A percentile compares a stretch with the other conserved stretches of the same genome.
Evolutionary conservation across 495 filamentous ascomycete species (phyloP).

Genomic region (Jackrogersella multiformis): DNA sequence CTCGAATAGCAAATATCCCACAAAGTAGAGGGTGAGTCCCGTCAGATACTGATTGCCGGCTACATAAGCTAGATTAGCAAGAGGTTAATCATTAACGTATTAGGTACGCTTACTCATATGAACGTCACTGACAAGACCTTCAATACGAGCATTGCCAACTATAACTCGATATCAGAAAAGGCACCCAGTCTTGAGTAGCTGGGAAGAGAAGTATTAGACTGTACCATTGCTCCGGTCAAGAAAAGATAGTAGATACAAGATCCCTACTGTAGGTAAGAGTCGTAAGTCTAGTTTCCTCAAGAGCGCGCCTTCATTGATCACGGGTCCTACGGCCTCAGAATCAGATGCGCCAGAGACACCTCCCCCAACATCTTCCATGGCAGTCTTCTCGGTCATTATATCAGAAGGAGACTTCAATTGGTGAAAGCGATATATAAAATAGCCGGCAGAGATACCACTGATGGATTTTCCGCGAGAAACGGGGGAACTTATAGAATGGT

Average conservation of each 20-base stretch:
- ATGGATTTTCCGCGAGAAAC: no score
- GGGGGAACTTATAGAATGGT: neutral
- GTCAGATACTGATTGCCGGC: slow-evolving; percentile 76
- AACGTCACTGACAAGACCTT: slow-evolving; percentile 71
- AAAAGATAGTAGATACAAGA: slow-evolving; percentile 78
- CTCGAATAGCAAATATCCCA: slow-evolving; percentile 78
- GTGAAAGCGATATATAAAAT: neutral
- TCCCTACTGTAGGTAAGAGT: slow-evolving; percentile 71
- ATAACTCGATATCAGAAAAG: slow-evolving; percentile 8
- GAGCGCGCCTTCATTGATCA: slow-evolving; percentile 68
- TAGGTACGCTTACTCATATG: slow-evolving; percentile 61
- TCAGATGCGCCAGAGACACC: slow-evolving; percentile 36
- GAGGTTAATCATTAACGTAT: neutral
- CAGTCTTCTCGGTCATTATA: slow-evolving; percentile 29
- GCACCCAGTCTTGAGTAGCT: neutral
- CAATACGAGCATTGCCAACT: slow-evolving; percentile 62
- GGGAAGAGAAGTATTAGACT: neutral
- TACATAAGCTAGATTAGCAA: slow-evolving; percentile 17
- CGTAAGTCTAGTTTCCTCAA: slow-evolving; percentile 72
- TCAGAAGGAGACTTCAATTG: neutral
- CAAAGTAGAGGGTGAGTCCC: slow-evolving; percentile 76
- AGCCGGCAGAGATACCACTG: no score
- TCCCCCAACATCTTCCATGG: slow-evolving; percentile 7
- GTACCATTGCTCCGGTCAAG: slow-evolving; percentile 78
- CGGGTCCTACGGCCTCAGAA: slow-evolving; percentile 36